Evolutionary conservation across 768 basidiomycete genomes (phyloP), one percentile per base, ranked within the genome.

Genomic region (Filobasidium wieringae): DNA sequence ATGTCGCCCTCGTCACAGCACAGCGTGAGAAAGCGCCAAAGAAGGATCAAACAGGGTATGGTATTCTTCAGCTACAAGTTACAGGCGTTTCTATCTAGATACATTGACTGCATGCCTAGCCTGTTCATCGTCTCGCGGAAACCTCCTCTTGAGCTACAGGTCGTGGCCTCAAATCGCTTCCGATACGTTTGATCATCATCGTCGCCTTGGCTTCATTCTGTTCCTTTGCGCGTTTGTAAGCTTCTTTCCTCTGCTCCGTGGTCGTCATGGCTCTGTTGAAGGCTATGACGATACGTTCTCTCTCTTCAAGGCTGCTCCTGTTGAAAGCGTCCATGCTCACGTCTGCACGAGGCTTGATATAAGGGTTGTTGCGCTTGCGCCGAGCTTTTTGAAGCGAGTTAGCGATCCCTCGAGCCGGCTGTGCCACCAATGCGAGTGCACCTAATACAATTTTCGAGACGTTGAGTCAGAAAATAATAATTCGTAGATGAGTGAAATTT

Each of bases 221-320:
- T n/a, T n/a, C n/a, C n/a, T n/a, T n/a, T n/a, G n/a, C n/a, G n/a
- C n/a, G n/a, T n/a, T n/a, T n/a, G n/a, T n/a, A n/a, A n/a, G n/a
- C n/a, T n/a, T n/a, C n/a, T n/a, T 71, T 68, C 58, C 79, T 68
- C 58, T 70, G 67, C n/a, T 67, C 65, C 2, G 71, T 68, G 11
- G 64, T 63, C 26, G 56, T 43, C 39, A 74, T 69, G 27, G 75
- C 70, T 14, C 72, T 68, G n/a, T 74, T 66, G 67, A 79, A 81
- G 36, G 64, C 70, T 51, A 64, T 63, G 30, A 79, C 55, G 12
- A 80, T 72, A 14, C 66, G 66, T 1, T 64, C 59, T 30, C 74
- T 64, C 53, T 79, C 68, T 3, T 66, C 57, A n/a, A 59, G 63
- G 1, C 73, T 73, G 40, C 52, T 77, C 74, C 53, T 71, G 72